A percentile compares a stretch with the other conserved stretches of the same genome.
phyloP scores from a whole-genome alignment of 2,329 filamentous ascomycete genomes.

The Stenocarpella maydis region DNA sequence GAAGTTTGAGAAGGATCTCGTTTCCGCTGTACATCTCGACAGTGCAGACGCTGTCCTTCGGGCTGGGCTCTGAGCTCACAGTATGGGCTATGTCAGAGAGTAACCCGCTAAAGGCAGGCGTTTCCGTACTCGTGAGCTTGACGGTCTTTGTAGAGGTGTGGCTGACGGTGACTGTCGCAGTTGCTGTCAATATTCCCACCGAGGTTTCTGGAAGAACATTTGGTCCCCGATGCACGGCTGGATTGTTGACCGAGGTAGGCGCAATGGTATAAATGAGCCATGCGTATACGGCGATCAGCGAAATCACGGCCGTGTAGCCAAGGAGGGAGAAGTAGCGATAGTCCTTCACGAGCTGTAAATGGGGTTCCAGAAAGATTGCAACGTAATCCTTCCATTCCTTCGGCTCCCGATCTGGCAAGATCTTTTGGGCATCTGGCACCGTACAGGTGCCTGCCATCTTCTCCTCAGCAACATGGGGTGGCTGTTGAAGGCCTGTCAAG shows the following conservation, averaged over 20 bases:
- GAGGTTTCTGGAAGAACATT: constrained; percentile 12
- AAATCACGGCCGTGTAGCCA: constrained; percentile 5
- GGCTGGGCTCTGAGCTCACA: constrained; percentile 39
- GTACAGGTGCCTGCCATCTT: constrained; percentile 11
- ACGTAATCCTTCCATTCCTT: constrained; percentile 5
- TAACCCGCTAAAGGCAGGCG: constrained; percentile 49
- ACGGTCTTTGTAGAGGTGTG: constrained; percentile 49
- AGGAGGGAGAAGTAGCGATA: constrained; percentile 4
- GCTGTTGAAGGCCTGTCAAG: constrained; percentile 50
- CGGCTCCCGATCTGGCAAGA: background rate
- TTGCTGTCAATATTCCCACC: constrained; percentile 36
- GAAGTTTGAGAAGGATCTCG: constrained; percentile 63
- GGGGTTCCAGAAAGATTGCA: background rate
- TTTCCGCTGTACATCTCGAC: constrained; percentile 55
- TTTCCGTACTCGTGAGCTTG: constrained; percentile 40
- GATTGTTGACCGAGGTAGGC: background rate
- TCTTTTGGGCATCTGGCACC: background rate
- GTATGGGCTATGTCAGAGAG: constrained; percentile 48
- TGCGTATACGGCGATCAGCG: background rate
- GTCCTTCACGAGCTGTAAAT: background rate
- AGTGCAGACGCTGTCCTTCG: constrained; percentile 51
- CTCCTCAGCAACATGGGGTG: constrained; percentile 27
- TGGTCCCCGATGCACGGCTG: background rate
- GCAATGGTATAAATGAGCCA: constrained; percentile 7
- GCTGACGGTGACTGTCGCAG: constrained; percentile 48